Evolutionary conservation across 805 yeast genomes (phyloP).

Genomic region (Schwanniomyces vanrijiae): DNA sequence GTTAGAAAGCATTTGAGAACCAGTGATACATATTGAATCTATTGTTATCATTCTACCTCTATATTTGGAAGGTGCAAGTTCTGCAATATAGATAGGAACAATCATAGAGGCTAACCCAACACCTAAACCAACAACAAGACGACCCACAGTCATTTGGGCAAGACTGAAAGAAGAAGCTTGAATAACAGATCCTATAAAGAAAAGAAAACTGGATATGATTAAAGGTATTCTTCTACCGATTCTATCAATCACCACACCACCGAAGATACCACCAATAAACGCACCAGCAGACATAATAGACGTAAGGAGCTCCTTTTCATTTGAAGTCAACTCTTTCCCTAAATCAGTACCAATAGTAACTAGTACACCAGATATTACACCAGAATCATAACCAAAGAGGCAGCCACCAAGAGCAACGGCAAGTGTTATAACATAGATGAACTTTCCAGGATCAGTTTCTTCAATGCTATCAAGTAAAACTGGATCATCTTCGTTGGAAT

Average conservation of each 20-base stretch:
- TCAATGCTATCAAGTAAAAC: constrained; percentile 1
- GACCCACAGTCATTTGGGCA: constrained; percentile 47
- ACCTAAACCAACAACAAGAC: constrained; percentile 61
- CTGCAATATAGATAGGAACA: constrained; percentile 62
- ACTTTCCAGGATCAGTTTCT: constrained; percentile 2
- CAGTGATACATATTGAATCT: constrained; percentile 63
- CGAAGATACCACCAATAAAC: constrained; percentile 57
- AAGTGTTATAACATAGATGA: constrained; percentile 2
- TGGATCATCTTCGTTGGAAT: constrained; percentile 1
- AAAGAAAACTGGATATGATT: constrained; percentile 55
- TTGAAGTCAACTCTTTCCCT: constrained; percentile 46
- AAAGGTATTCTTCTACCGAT: constrained; percentile 58
- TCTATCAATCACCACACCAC: constrained; percentile 55
- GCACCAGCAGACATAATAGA: constrained; percentile 69
- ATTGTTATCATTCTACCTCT: constrained; percentile 57
- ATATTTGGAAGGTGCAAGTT: constrained; percentile 55
- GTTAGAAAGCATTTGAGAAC: constrained; percentile 65
- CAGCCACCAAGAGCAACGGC: constrained; percentile 24
- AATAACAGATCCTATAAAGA: constrained; percentile 59
- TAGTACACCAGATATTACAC: constrained; percentile 65
- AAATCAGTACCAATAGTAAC: constrained; percentile 62
- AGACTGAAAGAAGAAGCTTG: constrained; percentile 46
- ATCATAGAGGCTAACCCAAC: constrained; percentile 67
- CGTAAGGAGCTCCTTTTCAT: constrained; percentile 52
- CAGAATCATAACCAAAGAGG: constrained; percentile 57